These are phyloP conservation scores for Mycena alexandri DNA, from an alignment of 768 basidiomycete genomes.

Conservation along the genomic window DNA sequence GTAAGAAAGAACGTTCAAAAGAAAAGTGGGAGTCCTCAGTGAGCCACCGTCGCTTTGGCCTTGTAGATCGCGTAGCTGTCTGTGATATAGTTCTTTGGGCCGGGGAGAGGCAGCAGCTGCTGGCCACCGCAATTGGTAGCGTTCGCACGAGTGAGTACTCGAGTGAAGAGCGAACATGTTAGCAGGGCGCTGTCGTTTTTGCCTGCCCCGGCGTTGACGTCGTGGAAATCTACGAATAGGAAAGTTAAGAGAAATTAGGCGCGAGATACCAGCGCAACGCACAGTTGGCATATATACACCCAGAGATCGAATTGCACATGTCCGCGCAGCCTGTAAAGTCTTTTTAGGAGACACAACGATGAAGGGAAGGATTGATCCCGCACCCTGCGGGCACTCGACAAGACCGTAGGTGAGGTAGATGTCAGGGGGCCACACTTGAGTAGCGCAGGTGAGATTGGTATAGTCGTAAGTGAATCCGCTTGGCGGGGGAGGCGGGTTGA, in stretches of 20 bases:
- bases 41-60: neutral
- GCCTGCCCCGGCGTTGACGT: constrained; percentile 22
- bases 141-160: neutral
- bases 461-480: neutral
- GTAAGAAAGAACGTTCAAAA: neutral
- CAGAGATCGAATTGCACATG: constrained; percentile 19
- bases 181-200: constrained; percentile 6
- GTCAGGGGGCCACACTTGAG: neutral
- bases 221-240: constrained; percentile 24
- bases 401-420: constrained; percentile 25
- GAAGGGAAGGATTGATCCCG: neutral
- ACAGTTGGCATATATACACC: constrained; percentile 26
- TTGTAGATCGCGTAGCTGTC: constrained; percentile 22
- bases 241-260: neutral
- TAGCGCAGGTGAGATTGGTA: constrained; percentile 27
- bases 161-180: constrained; percentile 33
- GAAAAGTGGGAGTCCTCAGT: neutral
- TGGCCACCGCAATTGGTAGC: constrained; percentile 32
- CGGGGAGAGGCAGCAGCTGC: constrained; percentile 23
- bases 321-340: constrained; percentile 18
- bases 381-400: constrained; percentile 17
- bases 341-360: neutral
- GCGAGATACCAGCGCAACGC: neutral
- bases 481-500: constrained; percentile 1
- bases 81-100: constrained; percentile 6